A percentile compares a stretch with the other conserved stretches of the same genome.
These are phyloP conservation scores for Geotrichum reessii DNA, from an alignment of 1,139 yeast species.

Conservation along the genomic window DNA sequence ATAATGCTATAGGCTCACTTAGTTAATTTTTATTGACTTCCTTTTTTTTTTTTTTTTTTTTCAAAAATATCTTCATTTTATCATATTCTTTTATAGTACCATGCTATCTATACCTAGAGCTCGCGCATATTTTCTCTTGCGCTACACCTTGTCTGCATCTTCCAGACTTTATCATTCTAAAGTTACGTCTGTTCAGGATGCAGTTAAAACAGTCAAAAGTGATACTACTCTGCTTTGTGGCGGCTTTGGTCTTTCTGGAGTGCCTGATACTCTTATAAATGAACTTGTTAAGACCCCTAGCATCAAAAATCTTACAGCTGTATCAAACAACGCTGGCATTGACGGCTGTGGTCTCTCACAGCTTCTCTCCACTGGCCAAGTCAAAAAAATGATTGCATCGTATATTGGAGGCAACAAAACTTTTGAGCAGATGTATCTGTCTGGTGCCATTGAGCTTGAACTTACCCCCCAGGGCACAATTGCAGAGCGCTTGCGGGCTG, in stretches of 20 bases:
- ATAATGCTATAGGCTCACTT: not conserved
- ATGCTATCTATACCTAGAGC: not conserved
- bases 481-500: constrained; percentile 49
- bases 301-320: constrained; percentile 41
- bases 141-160: not conserved
- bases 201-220: constrained; percentile 13
- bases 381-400: constrained; percentile 44
- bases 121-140: not conserved
- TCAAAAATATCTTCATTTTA: not conserved
- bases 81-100: not conserved
- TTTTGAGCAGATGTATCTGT: constrained; percentile 41
- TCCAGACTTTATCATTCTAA: constrained; percentile 13
- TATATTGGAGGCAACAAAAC: constrained; percentile 46
- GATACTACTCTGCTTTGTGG: constrained; percentile 37
- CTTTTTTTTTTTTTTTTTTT: not conserved
- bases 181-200: constrained; percentile 14
- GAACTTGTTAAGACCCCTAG: constrained; percentile 37
- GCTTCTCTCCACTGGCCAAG: constrained; percentile 42
- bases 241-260: constrained; percentile 48
- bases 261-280: constrained; percentile 44
- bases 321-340: constrained; percentile 49
- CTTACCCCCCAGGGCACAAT: constrained; percentile 49
- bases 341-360: constrained; percentile 44
- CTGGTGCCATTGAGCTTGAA: constrained; percentile 45
- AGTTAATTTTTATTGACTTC: not conserved